These are phyloP conservation scores for Wickerhamiella dianesei DNA, from an alignment of 805 yeast genomes.

Conservation along the genomic window DNA sequence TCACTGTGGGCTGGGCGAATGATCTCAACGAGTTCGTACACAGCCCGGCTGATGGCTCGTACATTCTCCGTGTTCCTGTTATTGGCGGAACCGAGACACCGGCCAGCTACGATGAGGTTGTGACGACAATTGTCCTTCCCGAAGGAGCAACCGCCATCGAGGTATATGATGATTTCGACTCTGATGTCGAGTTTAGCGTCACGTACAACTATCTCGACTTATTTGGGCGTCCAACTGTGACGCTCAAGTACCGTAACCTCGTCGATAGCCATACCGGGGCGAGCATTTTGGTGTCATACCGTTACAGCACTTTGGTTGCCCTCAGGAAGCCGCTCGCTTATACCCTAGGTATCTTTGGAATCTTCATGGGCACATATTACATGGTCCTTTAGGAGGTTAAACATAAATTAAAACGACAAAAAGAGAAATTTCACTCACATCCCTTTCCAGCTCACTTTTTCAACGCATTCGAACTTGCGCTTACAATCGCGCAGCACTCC, in stretches of 20 bases:
- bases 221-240: conserved; percentile 64
- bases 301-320: conserved; percentile 39
- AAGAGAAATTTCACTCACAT: conserved; percentile 24
- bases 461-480: conserved; percentile 50
- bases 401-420: not conserved
- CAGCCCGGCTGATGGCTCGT: conserved; percentile 34
- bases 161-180: conserved; percentile 42
- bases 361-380: conserved; percentile 36
- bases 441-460: conserved; percentile 60
- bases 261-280: conserved; percentile 52
- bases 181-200: conserved; percentile 18
- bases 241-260: conserved; percentile 44
- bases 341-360: conserved; percentile 37
- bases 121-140: conserved; percentile 59
- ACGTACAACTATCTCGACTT: conserved; percentile 46
- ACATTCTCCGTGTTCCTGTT: conserved; percentile 53
- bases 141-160: conserved; percentile 60
- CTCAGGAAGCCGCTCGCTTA: conserved; percentile 46
- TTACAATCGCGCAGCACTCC: conserved; percentile 54
- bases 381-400: conserved; percentile 23
- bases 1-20: conserved; percentile 88
- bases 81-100: conserved; percentile 58
- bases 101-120: conserved; percentile 44
- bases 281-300: conserved; percentile 49
- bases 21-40: conserved; percentile 41